Conservation (phyloP, 192 early-diverging fungal species). For the Coemansia sp. region DNA sequence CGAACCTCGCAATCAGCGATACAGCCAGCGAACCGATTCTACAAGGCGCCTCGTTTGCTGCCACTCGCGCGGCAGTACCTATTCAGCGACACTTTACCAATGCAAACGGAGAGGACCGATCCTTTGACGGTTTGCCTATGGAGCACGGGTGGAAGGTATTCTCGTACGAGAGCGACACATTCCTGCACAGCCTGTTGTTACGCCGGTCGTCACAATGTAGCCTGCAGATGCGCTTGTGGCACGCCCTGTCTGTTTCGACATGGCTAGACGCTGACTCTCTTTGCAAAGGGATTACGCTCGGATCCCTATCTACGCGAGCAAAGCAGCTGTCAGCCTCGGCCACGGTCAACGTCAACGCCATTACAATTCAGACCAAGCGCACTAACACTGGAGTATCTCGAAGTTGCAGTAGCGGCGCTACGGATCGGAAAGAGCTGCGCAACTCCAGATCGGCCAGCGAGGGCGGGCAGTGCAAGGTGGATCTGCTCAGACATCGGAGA, state of each 20-base stretch:
- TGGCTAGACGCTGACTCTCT: constrained; percentile 35
- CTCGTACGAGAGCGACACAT: constrained; percentile 20
- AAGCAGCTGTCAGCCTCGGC: background rate
- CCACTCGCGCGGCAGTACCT: background rate
- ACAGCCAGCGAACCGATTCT: background rate
- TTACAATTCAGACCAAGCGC: constrained; percentile 5
- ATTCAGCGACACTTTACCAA: constrained; percentile 6
- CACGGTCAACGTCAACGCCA: background rate
- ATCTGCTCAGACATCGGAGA: constrained; percentile 26
- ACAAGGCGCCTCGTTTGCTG: background rate
- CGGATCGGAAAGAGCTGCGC: background rate
- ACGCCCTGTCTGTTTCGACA: constrained; percentile 28
- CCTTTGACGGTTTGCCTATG: constrained; percentile 2
- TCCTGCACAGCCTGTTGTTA: constrained; percentile 38
- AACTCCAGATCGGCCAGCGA: background rate
- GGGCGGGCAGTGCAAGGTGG: constrained; percentile 7
- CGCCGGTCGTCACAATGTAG: constrained; percentile 43
- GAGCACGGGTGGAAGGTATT: constrained; percentile 29
- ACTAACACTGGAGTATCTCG: background rate
- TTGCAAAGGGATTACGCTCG: constrained; percentile 26
- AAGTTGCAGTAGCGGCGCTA: background rate
- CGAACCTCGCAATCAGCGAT: background rate
- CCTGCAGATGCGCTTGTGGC: constrained; percentile 47
- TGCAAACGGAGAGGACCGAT: background rate
- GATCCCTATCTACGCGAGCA: constrained; percentile 22